A percentile compares a stretch with the other conserved stretches of the same genome.
Evolutionary conservation across 768 basidiomycete species (phyloP).

Genomic region (Suillus lakei): DNA sequence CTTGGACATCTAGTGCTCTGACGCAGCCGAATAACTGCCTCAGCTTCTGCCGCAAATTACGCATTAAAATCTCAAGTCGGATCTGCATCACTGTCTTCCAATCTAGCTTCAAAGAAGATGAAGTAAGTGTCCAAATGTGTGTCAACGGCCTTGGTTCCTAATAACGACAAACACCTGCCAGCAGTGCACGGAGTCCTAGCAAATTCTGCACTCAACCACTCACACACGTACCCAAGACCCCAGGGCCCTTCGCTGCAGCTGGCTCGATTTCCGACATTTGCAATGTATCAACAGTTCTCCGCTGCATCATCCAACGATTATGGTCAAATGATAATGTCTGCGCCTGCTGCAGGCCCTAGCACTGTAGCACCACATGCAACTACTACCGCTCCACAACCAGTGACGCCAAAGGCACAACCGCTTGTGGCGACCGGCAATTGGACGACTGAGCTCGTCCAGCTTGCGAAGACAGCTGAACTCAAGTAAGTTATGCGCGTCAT

Average conservation of each 20-base stretch:
- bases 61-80: neutral
- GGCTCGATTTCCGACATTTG: constrained; percentile 29
- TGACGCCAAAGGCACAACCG: constrained; percentile 43
- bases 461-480: constrained; percentile 86
- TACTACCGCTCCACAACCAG: constrained; percentile 21
- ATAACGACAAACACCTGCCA: constrained; percentile 30
- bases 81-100: neutral
- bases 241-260: constrained; percentile 31
- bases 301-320: constrained; percentile 37
- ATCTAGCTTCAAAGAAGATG: neutral
- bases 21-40: neutral
- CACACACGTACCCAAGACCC: constrained; percentile 24
- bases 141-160: constrained; percentile 31
- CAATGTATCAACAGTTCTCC: constrained; percentile 41
- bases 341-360: constrained; percentile 38
- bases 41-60: neutral
- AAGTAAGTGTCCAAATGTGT: constrained; percentile 2
- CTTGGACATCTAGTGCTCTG: neutral
- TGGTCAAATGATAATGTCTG: constrained; percentile 37
- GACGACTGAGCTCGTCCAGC: constrained; percentile 84
- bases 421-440: constrained; percentile 83
- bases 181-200: constrained; percentile 33
- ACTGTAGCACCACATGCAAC: constrained; percentile 35
- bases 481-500: constrained; percentile 58
- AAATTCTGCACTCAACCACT: constrained; percentile 9